Evolutionary conservation across 352 stramenopile species (phyloP).

Genomic region (Plasmopara viticola): DNA sequence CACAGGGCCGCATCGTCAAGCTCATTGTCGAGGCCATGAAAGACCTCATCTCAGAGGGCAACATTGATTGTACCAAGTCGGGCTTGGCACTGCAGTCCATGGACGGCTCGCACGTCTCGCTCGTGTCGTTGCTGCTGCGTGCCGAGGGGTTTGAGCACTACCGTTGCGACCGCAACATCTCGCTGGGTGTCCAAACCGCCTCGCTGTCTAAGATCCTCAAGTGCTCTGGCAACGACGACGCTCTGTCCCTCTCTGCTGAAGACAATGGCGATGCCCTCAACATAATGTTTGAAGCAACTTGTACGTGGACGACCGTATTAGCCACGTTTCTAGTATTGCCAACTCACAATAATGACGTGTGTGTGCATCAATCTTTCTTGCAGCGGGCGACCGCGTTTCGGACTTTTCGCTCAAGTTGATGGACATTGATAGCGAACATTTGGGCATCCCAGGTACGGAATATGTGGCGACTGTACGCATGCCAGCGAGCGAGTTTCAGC

Average conservation of each 20-base stretch:
- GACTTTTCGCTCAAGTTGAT: conserved; percentile 99
- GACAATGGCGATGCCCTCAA: conserved; percentile 94
- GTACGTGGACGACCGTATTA: conserved; percentile 33
- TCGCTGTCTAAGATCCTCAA: conserved; percentile 99
- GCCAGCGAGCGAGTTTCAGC: conserved; percentile 95
- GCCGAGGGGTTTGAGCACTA: conserved; percentile 97
- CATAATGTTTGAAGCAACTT: conserved; percentile 97
- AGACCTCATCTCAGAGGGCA: conserved; percentile 98
- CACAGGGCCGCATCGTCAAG: conserved; percentile 96
- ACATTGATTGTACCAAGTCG: conserved; percentile 94
- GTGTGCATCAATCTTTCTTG: conserved; percentile 4
- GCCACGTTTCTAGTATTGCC: neutral
- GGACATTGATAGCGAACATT: conserved; percentile 98
- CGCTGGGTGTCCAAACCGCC: conserved; percentile 94
- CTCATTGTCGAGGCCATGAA: conserved; percentile 99
- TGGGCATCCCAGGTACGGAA: conserved; percentile 97
- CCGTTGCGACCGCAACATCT: conserved; percentile 96
- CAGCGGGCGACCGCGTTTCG: conserved; percentile 88
- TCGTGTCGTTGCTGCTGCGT: conserved; percentile 93
- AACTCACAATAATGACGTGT: neutral
- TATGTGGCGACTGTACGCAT: conserved; percentile 96
- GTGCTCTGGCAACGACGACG: conserved; percentile 97
- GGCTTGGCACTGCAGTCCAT: conserved; percentile 96
- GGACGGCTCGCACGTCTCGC: conserved; percentile 98
- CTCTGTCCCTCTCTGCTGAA: conserved; percentile 97